phyloP scores from a whole-genome alignment of 1,284 basidiomycete genomes.

The Austroboletus niveus region DNA sequence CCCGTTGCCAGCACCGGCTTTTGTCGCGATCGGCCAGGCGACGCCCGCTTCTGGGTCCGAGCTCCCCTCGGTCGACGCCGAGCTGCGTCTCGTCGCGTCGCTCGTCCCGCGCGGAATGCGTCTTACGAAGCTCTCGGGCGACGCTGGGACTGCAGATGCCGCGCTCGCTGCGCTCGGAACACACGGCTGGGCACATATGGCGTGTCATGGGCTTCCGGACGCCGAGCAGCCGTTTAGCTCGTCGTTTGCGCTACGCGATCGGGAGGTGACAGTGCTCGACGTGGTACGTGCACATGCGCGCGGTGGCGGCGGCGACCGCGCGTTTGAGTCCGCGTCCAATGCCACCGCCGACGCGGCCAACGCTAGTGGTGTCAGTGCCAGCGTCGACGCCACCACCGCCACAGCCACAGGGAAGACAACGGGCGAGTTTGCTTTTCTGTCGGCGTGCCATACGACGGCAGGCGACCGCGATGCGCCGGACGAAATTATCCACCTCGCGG shows the following conservation, averaged over 20 bases:
- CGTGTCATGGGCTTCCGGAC: conserved; percentile 26
- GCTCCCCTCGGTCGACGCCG: conserved; percentile 9
- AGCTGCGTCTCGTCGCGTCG: conserved; percentile 18
- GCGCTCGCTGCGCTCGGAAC: conserved; percentile 12
- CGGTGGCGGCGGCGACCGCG: not conserved
- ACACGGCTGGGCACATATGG: conserved; percentile 29
- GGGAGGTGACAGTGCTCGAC: conserved; percentile 28
- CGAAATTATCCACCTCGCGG: conserved; percentile 19
- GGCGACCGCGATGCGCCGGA: conserved; percentile 8
- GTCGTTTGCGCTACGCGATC: conserved; percentile 27
- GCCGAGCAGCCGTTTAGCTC: conserved; percentile 29
- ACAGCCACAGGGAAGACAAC: not conserved
- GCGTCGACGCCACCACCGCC: not conserved
- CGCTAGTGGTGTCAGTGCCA: too few species aligned
- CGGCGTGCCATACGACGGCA: conserved; percentile 20
- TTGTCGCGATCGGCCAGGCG: conserved; percentile 28
- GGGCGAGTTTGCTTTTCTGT: conserved; percentile 19
- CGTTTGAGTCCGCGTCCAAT: not conserved
- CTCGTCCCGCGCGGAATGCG: conserved; percentile 14
- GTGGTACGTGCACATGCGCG: conserved; percentile 19
- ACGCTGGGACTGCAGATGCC: conserved; percentile 9
- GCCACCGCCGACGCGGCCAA: not conserved
- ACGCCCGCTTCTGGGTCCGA: not conserved
- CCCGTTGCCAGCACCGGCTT: conserved; percentile 2
- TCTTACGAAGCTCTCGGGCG: conserved; percentile 11